These are phyloP conservation scores for Gentiana dahurica DNA, from an alignment of 257 asterid genomes.

Conservation along the genomic window DNA sequence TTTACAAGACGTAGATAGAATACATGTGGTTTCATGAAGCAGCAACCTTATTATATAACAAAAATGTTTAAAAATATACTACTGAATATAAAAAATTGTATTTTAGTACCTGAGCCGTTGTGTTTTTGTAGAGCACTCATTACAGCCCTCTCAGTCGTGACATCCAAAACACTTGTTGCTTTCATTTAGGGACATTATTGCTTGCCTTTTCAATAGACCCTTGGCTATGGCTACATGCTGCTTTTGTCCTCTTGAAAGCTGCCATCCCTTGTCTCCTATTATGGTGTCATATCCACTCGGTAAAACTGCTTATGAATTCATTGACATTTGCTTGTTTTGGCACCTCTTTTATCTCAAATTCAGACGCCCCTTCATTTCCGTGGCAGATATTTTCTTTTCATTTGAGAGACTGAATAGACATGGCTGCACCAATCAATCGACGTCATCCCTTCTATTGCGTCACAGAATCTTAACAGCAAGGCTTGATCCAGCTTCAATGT, in stretches of 20 bases:
- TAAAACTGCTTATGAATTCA: slow-evolving; percentile 50
- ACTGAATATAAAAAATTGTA: neutral
- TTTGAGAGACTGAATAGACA: slow-evolving; percentile 66
- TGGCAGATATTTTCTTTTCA: slow-evolving; percentile 50
- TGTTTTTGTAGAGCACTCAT: slow-evolving; percentile 37
- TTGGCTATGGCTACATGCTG: slow-evolving; percentile 68
- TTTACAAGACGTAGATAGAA: too few species aligned
- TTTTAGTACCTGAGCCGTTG: slow-evolving; percentile 10
- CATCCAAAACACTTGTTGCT: slow-evolving; percentile 84
- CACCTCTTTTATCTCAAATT: slow-evolving; percentile 55
- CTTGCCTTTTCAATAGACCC: slow-evolving; percentile 56
- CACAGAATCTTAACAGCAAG: slow-evolving; percentile 62
- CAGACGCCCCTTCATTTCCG: slow-evolving; percentile 60
- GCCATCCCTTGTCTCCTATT: slow-evolving; percentile 77
- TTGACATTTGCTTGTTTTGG: slow-evolving; percentile 59
- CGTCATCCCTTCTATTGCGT: slow-evolving; percentile 36
- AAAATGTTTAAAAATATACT: too few species aligned
- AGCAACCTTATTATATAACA: too few species aligned
- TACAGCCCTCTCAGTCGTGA: slow-evolving; percentile 62
- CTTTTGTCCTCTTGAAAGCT: slow-evolving; percentile 81
- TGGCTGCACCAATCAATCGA: slow-evolving; percentile 66
- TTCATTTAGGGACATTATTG: slow-evolving; percentile 65
- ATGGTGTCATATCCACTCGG: slow-evolving; percentile 53
- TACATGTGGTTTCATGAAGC: too few species aligned
- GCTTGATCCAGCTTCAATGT: slow-evolving; percentile 56